Base-by-base conservation (phyloP, 371 early-diverging fungal genomes). In the Rhizomucor pusillus region DNA sequence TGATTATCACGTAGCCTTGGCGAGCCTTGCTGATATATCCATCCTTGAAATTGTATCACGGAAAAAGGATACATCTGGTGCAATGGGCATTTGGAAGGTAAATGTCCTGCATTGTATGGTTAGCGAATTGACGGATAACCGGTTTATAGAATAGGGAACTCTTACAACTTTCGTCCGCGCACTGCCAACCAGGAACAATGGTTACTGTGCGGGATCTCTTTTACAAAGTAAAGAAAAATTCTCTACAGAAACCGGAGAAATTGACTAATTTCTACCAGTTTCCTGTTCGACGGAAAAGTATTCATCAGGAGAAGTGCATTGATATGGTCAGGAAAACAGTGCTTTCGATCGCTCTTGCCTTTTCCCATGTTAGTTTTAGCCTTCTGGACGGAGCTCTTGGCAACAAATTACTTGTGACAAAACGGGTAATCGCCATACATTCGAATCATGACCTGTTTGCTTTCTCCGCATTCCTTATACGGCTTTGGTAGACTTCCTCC, bases 201-300 rank as follows among this genome's bases (percentile, higher is more conserved):
- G 79, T 87, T 0, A 63, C 72, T 16, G 76, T 83, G 11, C 71
- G 76, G 7, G 86, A 86, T 62, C 52, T 89, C n/a, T 89, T 89
- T 48, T 84, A 80, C 71, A 87, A 86, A 67, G 89, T 85, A 71
- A 46, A 25, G 9, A 5, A 10, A 7, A 11, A 16, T 29, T 12
- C 35, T 7, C 10, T 39, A 12, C 5, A 47, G 22, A 22, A 47
- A 7, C 20, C 12, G 25, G 23, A 23, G 25, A 51, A 41, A 25
- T 7, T 7, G 29, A 7, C n/a, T 29, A 23, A n/a, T 5, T 34
- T 39, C 13, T 29, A 33, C 11, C 39, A 87, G 85, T 75, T 70
- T 54, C 88, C 88, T 23, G 82, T 84, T n/a, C 69, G 88, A 10
- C 71, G 77, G 44, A 73, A 69, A 47, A 61, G 66, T 24, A 41